phyloP scores from a whole-genome alignment of 371 early-diverging fungal species.

The Chytridium lagenaria region DNA sequence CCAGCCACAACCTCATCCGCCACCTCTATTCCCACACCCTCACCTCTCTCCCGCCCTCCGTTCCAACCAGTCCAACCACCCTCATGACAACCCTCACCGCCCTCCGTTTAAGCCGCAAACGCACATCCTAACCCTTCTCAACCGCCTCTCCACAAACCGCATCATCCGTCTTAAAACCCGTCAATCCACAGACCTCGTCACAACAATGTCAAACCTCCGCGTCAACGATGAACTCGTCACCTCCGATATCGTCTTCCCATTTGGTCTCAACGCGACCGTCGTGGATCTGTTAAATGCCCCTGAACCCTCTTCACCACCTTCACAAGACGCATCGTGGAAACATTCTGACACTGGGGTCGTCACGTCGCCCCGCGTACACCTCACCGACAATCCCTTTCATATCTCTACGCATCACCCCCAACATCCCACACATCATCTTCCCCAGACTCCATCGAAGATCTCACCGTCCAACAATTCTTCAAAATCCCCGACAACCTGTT shows the following conservation, averaged over 20 bases:
- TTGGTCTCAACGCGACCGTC: not conserved
- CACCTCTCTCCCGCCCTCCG: not conserved
- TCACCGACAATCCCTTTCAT: no score
- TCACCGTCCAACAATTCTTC: not conserved
- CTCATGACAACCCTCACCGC: not conserved
- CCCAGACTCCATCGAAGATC: not conserved
- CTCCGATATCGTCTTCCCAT: not conserved
- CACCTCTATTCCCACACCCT: not conserved
- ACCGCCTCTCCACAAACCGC: not conserved
- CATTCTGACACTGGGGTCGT: no score
- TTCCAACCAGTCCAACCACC: not conserved
- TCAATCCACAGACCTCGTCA: not conserved
- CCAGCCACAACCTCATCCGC: not conserved
- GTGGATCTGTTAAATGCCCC: no score
- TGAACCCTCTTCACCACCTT: no score
- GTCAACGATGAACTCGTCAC: not conserved
- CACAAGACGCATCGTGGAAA: no score
- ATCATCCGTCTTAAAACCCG: not conserved
- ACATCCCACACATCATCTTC: not conserved
- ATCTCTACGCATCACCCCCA: not conserved
- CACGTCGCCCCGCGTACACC: no score
- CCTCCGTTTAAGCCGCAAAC: not conserved
- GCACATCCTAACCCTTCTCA: not conserved
- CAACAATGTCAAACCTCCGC: not conserved
- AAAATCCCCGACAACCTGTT: not conserved